A percentile compares a stretch with the other conserved stretches of the same genome.
phyloP scores from a whole-genome alignment of 1,284 basidiomycete genomes.

The Malassezia restricta region DNA sequence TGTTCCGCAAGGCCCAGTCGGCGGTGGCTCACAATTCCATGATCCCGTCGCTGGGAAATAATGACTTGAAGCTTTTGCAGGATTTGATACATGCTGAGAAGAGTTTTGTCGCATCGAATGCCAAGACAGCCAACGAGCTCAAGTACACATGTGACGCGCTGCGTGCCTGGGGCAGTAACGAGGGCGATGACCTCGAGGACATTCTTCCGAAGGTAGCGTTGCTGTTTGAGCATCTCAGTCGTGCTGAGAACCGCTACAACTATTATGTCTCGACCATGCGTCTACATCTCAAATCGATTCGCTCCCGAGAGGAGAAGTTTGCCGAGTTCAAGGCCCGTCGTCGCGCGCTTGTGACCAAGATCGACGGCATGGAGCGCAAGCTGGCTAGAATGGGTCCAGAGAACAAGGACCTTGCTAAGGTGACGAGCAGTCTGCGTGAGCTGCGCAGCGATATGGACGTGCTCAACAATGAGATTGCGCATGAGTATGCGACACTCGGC shows the following conservation, averaged over 20 bases:
- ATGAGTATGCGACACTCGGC: slow-evolving; percentile 66
- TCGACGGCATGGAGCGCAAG: slow-evolving; percentile 79
- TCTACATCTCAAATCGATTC: slow-evolving; percentile 54
- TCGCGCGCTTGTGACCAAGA: slow-evolving; percentile 58
- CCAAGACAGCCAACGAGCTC: slow-evolving; percentile 57
- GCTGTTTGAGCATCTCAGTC: slow-evolving; percentile 60
- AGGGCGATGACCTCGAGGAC: slow-evolving; percentile 81
- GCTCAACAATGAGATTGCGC: slow-evolving; percentile 71
- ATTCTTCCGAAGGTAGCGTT: slow-evolving; percentile 61
- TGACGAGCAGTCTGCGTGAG: slow-evolving; percentile 63
- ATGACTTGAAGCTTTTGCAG: slow-evolving; percentile 66
- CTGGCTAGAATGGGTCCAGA: slow-evolving; percentile 75
- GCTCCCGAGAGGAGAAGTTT: slow-evolving; percentile 70
- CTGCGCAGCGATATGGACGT: slow-evolving; percentile 62
- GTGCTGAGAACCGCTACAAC: slow-evolving; percentile 62
- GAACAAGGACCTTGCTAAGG: slow-evolving; percentile 68
- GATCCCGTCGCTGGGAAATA: slow-evolving; percentile 59
- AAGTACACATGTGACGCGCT: slow-evolving; percentile 64
- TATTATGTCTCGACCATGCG: slow-evolving; percentile 63
- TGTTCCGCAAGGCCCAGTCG: slow-evolving; percentile 39
- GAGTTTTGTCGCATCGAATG: slow-evolving; percentile 61
- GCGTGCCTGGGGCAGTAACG: slow-evolving; percentile 64
- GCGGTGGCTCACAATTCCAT: slow-evolving; percentile 69
- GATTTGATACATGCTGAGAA: slow-evolving; percentile 83
- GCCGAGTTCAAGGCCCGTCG: slow-evolving; percentile 64